Percentiles rank a stretch among this genome's conserved stretches.
Evolutionary conservation across 164 flowering plant species (phyloP).

Genomic region (Aristolochia fimbriata): DNA sequence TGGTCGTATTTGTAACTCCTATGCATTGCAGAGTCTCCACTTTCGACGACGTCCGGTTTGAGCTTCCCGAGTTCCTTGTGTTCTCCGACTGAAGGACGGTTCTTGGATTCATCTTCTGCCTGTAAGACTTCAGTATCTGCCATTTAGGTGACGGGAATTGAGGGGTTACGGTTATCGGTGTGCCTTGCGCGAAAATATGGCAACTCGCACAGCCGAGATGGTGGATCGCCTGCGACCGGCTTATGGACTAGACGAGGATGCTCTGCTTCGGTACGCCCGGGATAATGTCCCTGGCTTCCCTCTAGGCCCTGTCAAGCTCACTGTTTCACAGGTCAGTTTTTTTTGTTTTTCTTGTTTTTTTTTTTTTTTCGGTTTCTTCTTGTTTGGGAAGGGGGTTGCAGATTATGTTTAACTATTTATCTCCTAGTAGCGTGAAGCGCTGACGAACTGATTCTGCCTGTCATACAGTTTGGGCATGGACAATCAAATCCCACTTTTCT

Average conservation of each 20-base stretch:
- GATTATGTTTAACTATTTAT: neutral
- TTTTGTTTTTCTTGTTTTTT: neutral
- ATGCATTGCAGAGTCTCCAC: too few species aligned
- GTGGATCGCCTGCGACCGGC: slow-evolving; percentile 27
- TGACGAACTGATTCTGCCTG: neutral
- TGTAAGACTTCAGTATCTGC: too few species aligned
- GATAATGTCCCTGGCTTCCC: slow-evolving; percentile 65
- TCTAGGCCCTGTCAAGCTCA: slow-evolving; percentile 30
- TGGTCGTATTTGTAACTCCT: too few species aligned
- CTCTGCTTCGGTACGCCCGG: slow-evolving; percentile 46
- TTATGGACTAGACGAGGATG: slow-evolving; percentile 35
- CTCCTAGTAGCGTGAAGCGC: neutral
- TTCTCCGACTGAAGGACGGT: too few species aligned
- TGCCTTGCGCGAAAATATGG: slow-evolving; percentile 23
- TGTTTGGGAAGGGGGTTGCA: neutral
- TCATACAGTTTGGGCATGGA: slow-evolving; percentile 85
- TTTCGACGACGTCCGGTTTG: too few species aligned
- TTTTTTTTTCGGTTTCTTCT: neutral
- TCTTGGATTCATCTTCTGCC: too few species aligned
- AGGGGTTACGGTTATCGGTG: too few species aligned
- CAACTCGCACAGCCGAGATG: slow-evolving; percentile 51
- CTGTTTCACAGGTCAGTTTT: slow-evolving; percentile 47
- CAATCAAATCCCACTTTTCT: slow-evolving; percentile 94
- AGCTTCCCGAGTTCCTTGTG: too few species aligned
- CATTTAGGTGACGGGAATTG: too few species aligned